These are phyloP conservation scores for Avena sativa DNA, from an alignment of 176 grass and related monocot species.

Conservation along the genomic window DNA sequence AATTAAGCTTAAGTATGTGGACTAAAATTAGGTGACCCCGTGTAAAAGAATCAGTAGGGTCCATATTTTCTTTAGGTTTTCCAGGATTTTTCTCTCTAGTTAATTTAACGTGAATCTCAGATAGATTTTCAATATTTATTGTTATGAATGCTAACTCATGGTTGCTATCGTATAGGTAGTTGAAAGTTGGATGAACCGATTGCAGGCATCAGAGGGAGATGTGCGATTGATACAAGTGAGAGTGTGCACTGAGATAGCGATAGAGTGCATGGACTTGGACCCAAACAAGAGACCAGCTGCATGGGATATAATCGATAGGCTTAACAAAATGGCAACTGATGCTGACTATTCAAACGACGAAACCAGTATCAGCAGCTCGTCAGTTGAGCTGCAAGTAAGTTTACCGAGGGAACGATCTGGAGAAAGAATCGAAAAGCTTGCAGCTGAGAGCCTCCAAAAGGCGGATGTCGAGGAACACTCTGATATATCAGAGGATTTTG, in stretches of 20 bases:
- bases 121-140: neutral
- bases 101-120: neutral
- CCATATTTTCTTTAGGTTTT: neutral
- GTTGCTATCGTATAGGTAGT: neutral
- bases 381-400: neutral
- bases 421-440: neutral
- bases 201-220: neutral
- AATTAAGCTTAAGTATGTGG: neutral
- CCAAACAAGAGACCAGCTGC: neutral
- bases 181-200: neutral
- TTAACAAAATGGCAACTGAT: neutral
- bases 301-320: neutral
- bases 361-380: neutral
- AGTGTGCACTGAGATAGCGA: neutral
- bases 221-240: neutral
- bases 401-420: neutral
- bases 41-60: neutral
- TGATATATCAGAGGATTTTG: neutral
- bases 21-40: neutral
- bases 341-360: fast-evolving
- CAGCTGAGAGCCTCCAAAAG: neutral
- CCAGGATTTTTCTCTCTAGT: neutral
- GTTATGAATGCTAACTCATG: neutral
- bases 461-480: neutral
- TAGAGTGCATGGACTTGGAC: neutral